These are phyloP conservation scores for Daldinia decipiens DNA, from an alignment of 495 filamentous ascomycete species.

Conservation along the genomic window DNA sequence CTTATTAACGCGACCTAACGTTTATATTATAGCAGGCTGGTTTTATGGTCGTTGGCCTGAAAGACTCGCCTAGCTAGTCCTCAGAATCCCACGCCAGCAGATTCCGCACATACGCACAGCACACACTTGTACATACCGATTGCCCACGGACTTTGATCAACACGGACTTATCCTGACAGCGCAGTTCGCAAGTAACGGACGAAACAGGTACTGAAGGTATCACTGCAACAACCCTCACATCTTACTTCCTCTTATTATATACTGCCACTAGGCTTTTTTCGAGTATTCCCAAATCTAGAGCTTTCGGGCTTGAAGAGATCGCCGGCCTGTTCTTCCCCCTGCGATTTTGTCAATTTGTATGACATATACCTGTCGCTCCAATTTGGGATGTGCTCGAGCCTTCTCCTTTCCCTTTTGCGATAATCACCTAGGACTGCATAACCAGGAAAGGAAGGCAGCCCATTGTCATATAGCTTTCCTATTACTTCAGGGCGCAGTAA, in stretches of 20 bases:
- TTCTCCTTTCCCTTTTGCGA: slow-evolving; percentile 40
- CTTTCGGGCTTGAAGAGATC: slow-evolving; percentile 28
- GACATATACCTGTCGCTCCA: slow-evolving; percentile 28
- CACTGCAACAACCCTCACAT: slow-evolving; percentile 38
- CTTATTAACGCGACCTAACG: not conserved
- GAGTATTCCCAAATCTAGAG: slow-evolving; percentile 4
- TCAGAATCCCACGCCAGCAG: slow-evolving; percentile 7
- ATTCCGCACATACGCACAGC: slow-evolving; percentile 22
- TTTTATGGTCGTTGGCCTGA: slow-evolving; percentile 21
- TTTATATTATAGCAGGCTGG: slow-evolving; percentile 25
- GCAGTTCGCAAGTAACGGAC: slow-evolving; percentile 35
- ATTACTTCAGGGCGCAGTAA: slow-evolving; percentile 27
- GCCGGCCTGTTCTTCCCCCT: slow-evolving; percentile 35
- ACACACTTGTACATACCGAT: slow-evolving; percentile 13
- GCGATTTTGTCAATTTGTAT: slow-evolving; percentile 37
- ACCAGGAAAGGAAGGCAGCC: slow-evolving; percentile 34
- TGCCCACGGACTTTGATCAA: slow-evolving; percentile 43
- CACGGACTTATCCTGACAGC: slow-evolving; percentile 35
- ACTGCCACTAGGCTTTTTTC: slow-evolving; percentile 40
- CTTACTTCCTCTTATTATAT: slow-evolving; percentile 37
- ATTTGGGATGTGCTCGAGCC: slow-evolving; percentile 45
- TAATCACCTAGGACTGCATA: slow-evolving; percentile 35
- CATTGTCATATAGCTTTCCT: slow-evolving; percentile 29
- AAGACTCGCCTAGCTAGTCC: slow-evolving; percentile 6
- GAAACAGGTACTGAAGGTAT: slow-evolving; percentile 36